A percentile compares a stretch with the other conserved stretches of the same genome.
Conservation (phyloP, 768 basidiomycete species). For the Tephrocybe sp. region DNA sequence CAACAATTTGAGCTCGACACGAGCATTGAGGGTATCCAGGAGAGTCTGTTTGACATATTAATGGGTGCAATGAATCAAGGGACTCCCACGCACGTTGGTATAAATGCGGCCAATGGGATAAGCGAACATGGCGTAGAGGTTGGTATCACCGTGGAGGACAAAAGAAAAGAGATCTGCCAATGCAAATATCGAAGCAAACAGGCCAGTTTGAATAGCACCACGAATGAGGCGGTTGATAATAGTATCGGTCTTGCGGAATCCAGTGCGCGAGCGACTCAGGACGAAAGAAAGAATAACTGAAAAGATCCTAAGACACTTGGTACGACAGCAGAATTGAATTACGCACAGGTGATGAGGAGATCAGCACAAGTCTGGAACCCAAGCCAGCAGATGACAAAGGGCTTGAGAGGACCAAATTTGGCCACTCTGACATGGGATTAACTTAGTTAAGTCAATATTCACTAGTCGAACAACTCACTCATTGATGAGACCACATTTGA, state of each 20-base stretch:
- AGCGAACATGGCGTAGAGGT: constrained; percentile 23
- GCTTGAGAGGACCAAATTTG: constrained; percentile 36
- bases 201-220: constrained; percentile 52
- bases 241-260: constrained; percentile 48
- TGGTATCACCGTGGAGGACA: constrained; percentile 31
- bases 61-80: neutral
- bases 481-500: constrained; percentile 38
- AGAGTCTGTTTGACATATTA: constrained; percentile 30
- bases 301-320: neutral
- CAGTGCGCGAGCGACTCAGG: constrained; percentile 42
- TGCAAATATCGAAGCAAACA: constrained; percentile 50
- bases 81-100: constrained; percentile 32
- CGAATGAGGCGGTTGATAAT: constrained; percentile 53
- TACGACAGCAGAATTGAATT: neutral
- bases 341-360: constrained; percentile 40
- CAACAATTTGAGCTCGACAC: constrained; percentile 30
- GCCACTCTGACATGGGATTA: constrained; percentile 28
- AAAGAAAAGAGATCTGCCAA: constrained; percentile 45
- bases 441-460: neutral
- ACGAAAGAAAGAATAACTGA: constrained; percentile 27
- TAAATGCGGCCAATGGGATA: constrained; percentile 33
- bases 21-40: constrained; percentile 41
- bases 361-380: constrained; percentile 43
- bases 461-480: constrained; percentile 27
- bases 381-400: constrained; percentile 45